These are phyloP conservation scores for Monosporascus sp. DNA, from an alignment of 2,329 filamentous ascomycete genomes.

Conservation along the genomic window DNA sequence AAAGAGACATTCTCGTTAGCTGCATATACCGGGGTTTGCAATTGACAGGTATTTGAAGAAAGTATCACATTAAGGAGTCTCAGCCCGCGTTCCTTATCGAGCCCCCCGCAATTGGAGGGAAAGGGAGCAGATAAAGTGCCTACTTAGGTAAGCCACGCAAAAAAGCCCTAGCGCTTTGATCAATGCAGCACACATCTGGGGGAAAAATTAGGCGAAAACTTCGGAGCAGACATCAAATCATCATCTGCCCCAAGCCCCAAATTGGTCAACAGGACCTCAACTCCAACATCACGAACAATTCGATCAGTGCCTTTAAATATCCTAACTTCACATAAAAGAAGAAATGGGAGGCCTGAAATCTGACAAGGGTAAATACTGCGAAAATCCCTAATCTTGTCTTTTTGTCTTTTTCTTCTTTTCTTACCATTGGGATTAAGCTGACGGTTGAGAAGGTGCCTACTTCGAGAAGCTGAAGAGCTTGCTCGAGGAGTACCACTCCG, in stretches of 20 bases:
- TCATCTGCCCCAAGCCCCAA: background rate
- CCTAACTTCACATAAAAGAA: slow-evolving; percentile 94
- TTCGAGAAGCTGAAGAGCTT: slow-evolving; percentile 99
- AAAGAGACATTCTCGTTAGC: too few relatives aligned
- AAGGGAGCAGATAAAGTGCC: background rate
- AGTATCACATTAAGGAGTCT: too few relatives aligned
- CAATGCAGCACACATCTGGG: background rate
- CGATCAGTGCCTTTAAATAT: slow-evolving; percentile 81
- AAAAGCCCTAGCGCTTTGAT: background rate
- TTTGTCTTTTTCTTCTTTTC: background rate
- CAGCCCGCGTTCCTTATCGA: too few relatives aligned
- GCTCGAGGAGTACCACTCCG: slow-evolving; percentile 91
- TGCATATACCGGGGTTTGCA: too few relatives aligned
- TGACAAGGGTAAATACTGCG: slow-evolving; percentile 66
- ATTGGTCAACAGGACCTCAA: background rate
- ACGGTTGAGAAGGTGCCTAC: slow-evolving; percentile 45
- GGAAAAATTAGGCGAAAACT: background rate
- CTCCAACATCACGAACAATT: slow-evolving; percentile 1
- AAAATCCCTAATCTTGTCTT: background rate
- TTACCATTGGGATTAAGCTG: background rate
- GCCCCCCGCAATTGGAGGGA: background rate
- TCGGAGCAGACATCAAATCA: too few relatives aligned
- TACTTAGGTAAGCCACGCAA: background rate
- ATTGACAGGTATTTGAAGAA: too few relatives aligned
- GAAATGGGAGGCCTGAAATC: slow-evolving; percentile 96